phyloP scores from a whole-genome alignment of 2,329 filamentous ascomycete species.

The Escovopsis sp. region DNA sequence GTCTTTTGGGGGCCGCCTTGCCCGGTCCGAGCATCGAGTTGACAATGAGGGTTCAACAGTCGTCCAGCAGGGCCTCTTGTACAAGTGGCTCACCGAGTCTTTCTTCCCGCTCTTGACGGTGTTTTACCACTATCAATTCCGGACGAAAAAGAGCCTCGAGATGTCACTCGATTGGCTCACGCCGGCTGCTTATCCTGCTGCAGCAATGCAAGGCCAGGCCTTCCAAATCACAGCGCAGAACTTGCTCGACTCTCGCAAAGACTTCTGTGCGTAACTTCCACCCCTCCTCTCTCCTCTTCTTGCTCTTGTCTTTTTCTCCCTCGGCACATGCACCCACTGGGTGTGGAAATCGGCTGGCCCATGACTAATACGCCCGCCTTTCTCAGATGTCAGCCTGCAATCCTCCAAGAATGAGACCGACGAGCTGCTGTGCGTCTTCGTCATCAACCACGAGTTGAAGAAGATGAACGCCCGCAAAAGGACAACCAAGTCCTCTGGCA shows the following conservation, averaged over 20 bases:
- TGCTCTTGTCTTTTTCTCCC: no score
- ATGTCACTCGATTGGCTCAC: conserved; percentile 23
- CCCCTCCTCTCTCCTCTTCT: no score
- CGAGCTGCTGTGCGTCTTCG: conserved; percentile 18
- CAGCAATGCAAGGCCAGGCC: conserved; percentile 12
- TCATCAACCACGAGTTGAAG: conserved; percentile 24
- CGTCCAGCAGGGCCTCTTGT: conserved; percentile 8
- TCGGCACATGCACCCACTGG: no score
- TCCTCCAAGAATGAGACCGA: conserved; percentile 17
- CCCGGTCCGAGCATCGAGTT: no score
- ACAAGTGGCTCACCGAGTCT: conserved; percentile 15
- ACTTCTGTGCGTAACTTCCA: conserved; percentile 20
- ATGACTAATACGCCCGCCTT: conserved; percentile 8
- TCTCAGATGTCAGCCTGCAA: conserved; percentile 17
- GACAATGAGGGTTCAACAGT: conserved; percentile 3
- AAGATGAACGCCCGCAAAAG: conserved; percentile 22
- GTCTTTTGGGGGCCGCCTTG: not conserved
- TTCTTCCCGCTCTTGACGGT: conserved; percentile 23
- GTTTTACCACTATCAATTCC: conserved; percentile 26
- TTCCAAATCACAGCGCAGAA: conserved; percentile 15
- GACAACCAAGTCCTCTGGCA: conserved; percentile 12
- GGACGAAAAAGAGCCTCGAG: conserved; percentile 25
- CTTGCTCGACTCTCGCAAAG: conserved; percentile 19
- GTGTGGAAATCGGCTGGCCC: not conserved
- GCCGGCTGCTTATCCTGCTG: conserved; percentile 11